Conservation (phyloP, 352 stramenopile species). For the Albugo laibachii region DNA sequence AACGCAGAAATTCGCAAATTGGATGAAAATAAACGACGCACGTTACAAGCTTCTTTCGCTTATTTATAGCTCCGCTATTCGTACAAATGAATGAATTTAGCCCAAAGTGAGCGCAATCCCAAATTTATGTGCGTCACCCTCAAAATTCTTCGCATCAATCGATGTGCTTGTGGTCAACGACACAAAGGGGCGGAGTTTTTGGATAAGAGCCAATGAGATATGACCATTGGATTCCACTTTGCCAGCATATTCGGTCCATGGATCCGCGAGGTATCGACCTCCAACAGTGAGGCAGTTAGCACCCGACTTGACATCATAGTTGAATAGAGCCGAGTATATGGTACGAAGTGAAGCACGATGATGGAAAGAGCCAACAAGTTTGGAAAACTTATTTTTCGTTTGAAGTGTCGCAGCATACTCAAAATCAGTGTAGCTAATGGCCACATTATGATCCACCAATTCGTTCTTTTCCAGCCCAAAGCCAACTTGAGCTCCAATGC, state of each 20-base stretch:
- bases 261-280: constrained; percentile 65
- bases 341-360: constrained; percentile 65
- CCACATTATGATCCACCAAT: constrained; percentile 72
- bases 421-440: constrained; percentile 44
- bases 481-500: constrained; percentile 41
- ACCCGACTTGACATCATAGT: constrained; percentile 77
- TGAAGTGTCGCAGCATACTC: constrained; percentile 63
- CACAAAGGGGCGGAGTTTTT: constrained; percentile 76
- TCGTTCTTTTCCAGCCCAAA: constrained; percentile 70
- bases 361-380: constrained; percentile 61
- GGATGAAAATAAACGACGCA: too few species aligned
- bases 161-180: constrained; percentile 65
- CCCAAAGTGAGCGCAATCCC: constrained; percentile 72
- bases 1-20: too few species aligned
- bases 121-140: constrained; percentile 82
- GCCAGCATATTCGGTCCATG: constrained; percentile 59
- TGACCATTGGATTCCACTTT: constrained; percentile 78
- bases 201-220: constrained; percentile 63
- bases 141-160: constrained; percentile 83
- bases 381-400: constrained; percentile 79
- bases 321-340: constrained; percentile 73
- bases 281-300: constrained; percentile 64
- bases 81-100: constrained; percentile 16
- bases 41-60: too few species aligned
- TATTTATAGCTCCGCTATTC: too few species aligned